Evolutionary conservation across 352 stramenopile species (phyloP).

Genomic region (Blastocystis sp.): DNA sequence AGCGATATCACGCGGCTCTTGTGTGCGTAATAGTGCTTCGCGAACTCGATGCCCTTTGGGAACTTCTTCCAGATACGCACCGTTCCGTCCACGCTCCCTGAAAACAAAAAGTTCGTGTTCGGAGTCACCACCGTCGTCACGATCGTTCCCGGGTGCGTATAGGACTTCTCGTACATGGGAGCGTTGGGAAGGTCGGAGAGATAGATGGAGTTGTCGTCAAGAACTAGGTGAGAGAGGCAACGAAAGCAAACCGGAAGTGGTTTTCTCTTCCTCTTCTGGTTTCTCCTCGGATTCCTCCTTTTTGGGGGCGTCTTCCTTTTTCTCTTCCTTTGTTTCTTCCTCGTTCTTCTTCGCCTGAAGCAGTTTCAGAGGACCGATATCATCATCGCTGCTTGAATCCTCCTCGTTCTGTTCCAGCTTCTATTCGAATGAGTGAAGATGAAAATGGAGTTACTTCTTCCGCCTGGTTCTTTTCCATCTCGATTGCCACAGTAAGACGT

Average conservation of each 20-base stretch:
- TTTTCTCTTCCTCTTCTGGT: not conserved
- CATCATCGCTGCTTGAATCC: conserved; percentile 58
- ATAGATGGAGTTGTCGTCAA: conserved; percentile 64
- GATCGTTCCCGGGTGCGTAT: conserved; percentile 89
- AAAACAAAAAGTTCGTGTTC: conserved; percentile 88
- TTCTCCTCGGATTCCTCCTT: not conserved
- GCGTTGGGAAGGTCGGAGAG: conserved; percentile 72
- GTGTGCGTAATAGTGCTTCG: conserved; percentile 97
- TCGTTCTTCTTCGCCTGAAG: conserved; percentile 36
- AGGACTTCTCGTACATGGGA: conserved; percentile 83
- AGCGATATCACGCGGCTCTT: conserved; percentile 74
- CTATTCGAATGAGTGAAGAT: not conserved
- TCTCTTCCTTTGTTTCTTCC: conserved; percentile 14
- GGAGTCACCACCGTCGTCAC: conserved; percentile 77
- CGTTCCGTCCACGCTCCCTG: conserved; percentile 82
- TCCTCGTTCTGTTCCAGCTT: not conserved
- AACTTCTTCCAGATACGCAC: conserved; percentile 99
- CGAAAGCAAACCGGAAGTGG: not conserved
- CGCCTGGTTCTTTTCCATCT: conserved; percentile 9
- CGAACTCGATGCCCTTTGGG: conserved; percentile 85
- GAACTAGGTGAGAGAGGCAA: not conserved
- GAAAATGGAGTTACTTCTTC: not conserved
- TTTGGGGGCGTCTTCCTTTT: conserved; percentile 47
- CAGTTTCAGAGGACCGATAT: conserved; percentile 58
- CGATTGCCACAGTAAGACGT: conserved; percentile 8